Evolutionary conservation across 1,284 basidiomycete genomes (phyloP).

Genomic region (Sphaerobolus stellatus): DNA sequence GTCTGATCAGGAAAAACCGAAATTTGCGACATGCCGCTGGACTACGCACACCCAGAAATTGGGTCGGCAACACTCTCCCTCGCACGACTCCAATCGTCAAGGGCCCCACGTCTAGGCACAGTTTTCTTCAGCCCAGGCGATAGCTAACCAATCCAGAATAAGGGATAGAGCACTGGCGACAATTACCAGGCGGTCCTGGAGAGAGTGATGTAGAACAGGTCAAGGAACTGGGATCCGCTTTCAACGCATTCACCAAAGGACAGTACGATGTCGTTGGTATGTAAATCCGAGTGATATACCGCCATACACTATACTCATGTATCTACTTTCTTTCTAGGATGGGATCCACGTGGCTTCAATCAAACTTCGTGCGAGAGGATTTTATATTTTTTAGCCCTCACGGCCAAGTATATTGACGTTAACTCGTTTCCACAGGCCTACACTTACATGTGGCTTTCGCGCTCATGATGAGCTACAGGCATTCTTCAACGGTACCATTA

Average conservation of each 20-base stretch:
- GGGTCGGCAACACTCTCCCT: constrained; percentile 4
- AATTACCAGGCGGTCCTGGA: constrained; percentile 9
- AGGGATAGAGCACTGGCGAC: neutral
- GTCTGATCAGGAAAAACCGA: too few species aligned
- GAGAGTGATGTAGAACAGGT: constrained; percentile 3
- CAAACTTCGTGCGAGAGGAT: too few species aligned
- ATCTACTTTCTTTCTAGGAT: constrained; percentile 1
- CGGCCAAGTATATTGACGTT: neutral
- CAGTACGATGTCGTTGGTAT: constrained; percentile 4
- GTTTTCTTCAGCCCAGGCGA: constrained; percentile 10
- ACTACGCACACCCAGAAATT: neutral
- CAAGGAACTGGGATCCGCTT: neutral
- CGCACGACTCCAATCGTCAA: constrained; percentile 3
- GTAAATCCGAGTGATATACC: neutral
- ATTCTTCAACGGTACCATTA: constrained; percentile 9
- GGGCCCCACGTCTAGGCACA: neutral
- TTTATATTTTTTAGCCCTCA: too few species aligned
- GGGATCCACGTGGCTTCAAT: constrained; percentile 20
- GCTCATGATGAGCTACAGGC: neutral
- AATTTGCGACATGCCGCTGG: too few species aligned
- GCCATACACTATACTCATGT: neutral
- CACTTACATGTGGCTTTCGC: constrained; percentile 11
- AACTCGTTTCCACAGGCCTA: neutral
- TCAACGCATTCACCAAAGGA: neutral
- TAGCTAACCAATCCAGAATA: neutral